Base-by-base conservation (phyloP, 2,329 filamentous ascomycete species). In the Calonectria hongkongensis region DNA sequence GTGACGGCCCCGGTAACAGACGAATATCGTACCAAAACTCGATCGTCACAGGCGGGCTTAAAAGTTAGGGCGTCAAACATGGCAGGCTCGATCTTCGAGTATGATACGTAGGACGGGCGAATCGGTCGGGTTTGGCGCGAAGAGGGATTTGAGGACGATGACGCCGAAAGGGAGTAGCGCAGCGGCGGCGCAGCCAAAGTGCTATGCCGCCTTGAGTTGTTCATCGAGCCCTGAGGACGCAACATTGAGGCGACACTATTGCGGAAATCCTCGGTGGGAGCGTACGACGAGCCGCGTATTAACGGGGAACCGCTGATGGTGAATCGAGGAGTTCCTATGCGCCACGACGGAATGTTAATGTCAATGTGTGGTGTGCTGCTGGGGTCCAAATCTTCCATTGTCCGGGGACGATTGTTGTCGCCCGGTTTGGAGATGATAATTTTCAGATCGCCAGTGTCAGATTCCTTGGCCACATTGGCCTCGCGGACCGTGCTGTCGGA, bases 41-140 rank as follows among this genome's bases (percentile, higher is more conserved):
- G 90, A 81, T 98, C 92, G 82, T 98, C 94, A 78, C 91, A 93
- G n/a, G 86, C 85, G 60, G 96, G 95, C 76, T 95, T 93, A 76
- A 93, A 92, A 7, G 94, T 94, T 70, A 98, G 88, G 5, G 88
- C 87, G 81, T 98, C 95, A 82, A 96, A 98, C 84, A 98, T 94
- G 74, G 91, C 89, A 0, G 95, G 94, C 78, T 92, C 90, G 68
- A 94, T 92, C 84, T 58, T 87, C 74, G 70, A 86, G 15, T 85
- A 86, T 4, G 89, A 88, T 74, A 87, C 82, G 76, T 88, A 90
- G 12, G 86, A 88, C 45, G 87, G 84, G 50, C 83, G 87, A 41
- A 84, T 80, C 7, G 80, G 81, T 73, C 85, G 83, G 79, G 88
- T 78, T 78, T 85, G 79, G 74, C 85, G 77, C 74, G 86, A 79